Percentiles rank a stretch among this genome's conserved stretches.
Conservation (phyloP, 129 eudicot genomes). For the Lonicera japonica region DNA sequence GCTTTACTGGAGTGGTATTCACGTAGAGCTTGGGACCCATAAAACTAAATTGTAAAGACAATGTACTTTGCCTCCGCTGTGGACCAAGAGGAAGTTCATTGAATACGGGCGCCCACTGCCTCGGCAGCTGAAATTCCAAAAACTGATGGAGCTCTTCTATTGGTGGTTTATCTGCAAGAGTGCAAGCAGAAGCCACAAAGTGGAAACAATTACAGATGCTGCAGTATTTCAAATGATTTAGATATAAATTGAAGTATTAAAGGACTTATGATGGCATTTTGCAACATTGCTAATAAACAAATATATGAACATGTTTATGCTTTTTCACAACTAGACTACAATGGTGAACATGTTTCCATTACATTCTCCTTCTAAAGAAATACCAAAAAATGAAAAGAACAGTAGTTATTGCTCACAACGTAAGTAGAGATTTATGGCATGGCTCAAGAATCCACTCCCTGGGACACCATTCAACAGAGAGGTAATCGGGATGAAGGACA, state of each 20-base stretch:
- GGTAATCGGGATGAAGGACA: constrained; percentile 95
- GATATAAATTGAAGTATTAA: background rate
- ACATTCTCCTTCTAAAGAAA: too few relatives aligned
- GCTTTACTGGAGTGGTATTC: constrained; percentile 61
- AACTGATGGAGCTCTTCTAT: constrained; percentile 97
- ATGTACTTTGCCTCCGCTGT: constrained; percentile 62
- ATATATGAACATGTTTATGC: too few relatives aligned
- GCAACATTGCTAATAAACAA: too few relatives aligned
- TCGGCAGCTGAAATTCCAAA: constrained; percentile 91
- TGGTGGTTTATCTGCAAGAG: constrained; percentile 84
- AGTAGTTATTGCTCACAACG: constrained; percentile 61
- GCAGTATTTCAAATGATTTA: background rate
- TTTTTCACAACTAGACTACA: too few relatives aligned
- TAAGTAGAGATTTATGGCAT: constrained; percentile 89
- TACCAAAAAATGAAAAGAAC: background rate
- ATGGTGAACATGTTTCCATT: too few relatives aligned
- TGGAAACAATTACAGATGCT: background rate
- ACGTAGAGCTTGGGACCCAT: constrained; percentile 91
- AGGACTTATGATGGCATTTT: background rate
- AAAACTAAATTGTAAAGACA: constrained; percentile 88
- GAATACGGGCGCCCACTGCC: constrained; percentile 99
- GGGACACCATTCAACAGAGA: constrained; percentile 86
- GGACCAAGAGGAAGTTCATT: constrained; percentile 97
- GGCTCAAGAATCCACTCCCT: constrained; percentile 94
- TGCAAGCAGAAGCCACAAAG: constrained; percentile 22